These are phyloP conservation scores for Logfia minima DNA, from an alignment of 129 eudicot species.

Conservation along the genomic window DNA sequence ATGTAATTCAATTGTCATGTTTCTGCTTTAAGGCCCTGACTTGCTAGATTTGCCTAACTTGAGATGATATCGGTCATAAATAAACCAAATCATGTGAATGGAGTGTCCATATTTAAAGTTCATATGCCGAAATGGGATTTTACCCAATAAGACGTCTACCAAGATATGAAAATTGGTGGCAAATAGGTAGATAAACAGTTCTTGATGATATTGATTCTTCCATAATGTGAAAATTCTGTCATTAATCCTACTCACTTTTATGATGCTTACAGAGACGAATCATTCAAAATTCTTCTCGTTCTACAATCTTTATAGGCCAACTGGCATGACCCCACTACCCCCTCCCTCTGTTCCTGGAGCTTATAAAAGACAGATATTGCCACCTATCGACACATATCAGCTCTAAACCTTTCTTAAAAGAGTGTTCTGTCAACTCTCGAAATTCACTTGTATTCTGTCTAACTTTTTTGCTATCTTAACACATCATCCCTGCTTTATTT, in stretches of 20 bases:
- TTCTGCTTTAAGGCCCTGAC: conserved; percentile 17
- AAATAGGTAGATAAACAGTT: conserved; percentile 26
- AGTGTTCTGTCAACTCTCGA: conserved; percentile 16
- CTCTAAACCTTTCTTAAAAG: conserved; percentile 29
- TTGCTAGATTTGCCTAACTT: conserved; percentile 24
- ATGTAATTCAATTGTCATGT: conserved; percentile 20
- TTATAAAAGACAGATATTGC: conserved; percentile 54
- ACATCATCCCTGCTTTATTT: conserved; percentile 9
- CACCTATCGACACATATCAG: conserved; percentile 38
- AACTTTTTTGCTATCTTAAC: conserved; percentile 1
- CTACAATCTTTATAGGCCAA: conserved; percentile 45
- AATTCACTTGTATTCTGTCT: background rate
- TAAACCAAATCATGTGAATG: conserved; percentile 34
- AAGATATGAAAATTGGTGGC: conserved; percentile 13
- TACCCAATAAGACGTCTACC: conserved; percentile 23
- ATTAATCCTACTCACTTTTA: conserved; percentile 32
- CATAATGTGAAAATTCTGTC: background rate
- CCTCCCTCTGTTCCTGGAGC: conserved; percentile 45
- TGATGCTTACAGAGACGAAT: conserved; percentile 43
- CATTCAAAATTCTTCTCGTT: conserved; percentile 36
- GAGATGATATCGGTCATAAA: conserved; percentile 12
- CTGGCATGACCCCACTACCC: conserved; percentile 51
- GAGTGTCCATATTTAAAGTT: conserved; percentile 4
- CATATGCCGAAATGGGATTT: conserved; percentile 12
- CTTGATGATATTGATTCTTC: conserved; percentile 40